phyloP scores from a whole-genome alignment of 2,329 filamentous ascomycete species.

The Botrytis medusae region DNA sequence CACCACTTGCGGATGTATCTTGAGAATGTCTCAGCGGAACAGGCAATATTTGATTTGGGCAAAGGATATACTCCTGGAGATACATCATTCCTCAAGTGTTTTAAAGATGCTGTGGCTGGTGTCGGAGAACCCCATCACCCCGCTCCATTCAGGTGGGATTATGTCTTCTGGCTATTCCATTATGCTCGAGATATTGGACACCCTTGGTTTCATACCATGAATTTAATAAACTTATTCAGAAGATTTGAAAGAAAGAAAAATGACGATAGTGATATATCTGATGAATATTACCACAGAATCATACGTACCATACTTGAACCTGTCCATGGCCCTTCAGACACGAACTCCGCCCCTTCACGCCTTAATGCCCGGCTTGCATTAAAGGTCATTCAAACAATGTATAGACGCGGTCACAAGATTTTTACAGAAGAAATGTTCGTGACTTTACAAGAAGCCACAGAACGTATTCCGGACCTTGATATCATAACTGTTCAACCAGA shows the following conservation, averaged over 20 bases:
- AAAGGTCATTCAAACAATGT: conserved; percentile 45
- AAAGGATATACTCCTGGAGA: conserved; percentile 7
- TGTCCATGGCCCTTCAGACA: conserved; percentile 16
- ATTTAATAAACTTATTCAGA: background rate
- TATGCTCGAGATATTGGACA: conserved; percentile 44
- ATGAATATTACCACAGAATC: conserved; percentile 40
- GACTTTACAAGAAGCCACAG: conserved; percentile 32
- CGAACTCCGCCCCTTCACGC: conserved; percentile 26
- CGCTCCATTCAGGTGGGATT: conserved; percentile 37
- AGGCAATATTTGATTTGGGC: conserved; percentile 42
- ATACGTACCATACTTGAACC: conserved; percentile 42
- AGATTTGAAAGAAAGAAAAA: conserved; percentile 2
- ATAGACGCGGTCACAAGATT: conserved; percentile 44
- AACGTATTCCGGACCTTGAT: conserved; percentile 10
- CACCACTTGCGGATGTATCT: conserved; percentile 33
- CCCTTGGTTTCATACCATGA: conserved; percentile 22
- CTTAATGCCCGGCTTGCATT: conserved; percentile 40
- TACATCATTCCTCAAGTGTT: conserved; percentile 14
- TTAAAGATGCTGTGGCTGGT: conserved; percentile 7
- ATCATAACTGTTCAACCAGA: conserved; percentile 34
- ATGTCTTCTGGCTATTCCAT: conserved; percentile 42
- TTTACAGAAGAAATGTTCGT: conserved; percentile 40
- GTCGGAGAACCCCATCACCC: conserved; percentile 32
- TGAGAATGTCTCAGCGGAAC: conserved; percentile 37
- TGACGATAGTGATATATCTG: conserved; percentile 36